Evolutionary conservation across 2,329 filamentous ascomycete species (phyloP).

Genomic region (Penicillium aurantiogriseum): DNA sequence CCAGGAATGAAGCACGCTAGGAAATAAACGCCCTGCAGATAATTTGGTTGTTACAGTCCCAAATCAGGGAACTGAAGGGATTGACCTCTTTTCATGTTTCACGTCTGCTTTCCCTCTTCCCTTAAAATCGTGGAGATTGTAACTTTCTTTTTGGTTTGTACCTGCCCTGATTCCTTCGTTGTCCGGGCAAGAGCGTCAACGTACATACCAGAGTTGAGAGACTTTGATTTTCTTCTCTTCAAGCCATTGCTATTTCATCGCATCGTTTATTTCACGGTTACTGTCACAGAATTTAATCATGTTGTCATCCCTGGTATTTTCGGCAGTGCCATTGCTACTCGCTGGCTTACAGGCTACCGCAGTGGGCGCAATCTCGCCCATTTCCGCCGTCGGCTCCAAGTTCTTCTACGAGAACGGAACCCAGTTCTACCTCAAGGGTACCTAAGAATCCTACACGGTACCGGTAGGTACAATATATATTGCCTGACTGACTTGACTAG

Average conservation of each 20-base stretch:
- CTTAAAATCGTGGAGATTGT: not conserved
- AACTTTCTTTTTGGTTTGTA: not conserved
- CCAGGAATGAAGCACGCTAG: constrained; percentile 9
- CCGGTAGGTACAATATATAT: not conserved
- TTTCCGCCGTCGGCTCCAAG: constrained; percentile 70
- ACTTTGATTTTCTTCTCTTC: not conserved
- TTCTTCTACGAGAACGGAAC: constrained; percentile 79
- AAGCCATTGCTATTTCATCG: not conserved
- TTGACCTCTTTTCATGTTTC: not conserved
- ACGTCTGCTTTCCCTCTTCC: not conserved
- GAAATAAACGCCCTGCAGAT: not conserved
- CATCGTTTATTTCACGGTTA: not conserved
- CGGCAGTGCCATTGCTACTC: constrained; percentile 25
- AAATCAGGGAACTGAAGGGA: constrained; percentile 12
- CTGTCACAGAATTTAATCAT: constrained; percentile 16
- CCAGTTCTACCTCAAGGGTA: constrained; percentile 83
- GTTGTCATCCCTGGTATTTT: constrained; percentile 21
- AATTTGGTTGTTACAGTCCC: constrained; percentile 5
- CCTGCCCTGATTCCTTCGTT: not conserved
- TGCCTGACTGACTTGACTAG: constrained; percentile 44
- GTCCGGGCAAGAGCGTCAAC: not conserved
- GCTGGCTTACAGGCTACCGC: constrained; percentile 29
- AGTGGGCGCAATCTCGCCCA: constrained; percentile 51
- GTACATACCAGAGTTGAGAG: not conserved
- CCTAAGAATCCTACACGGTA: not conserved